Conservation (phyloP, 768 basidiomycete species). For the Rhizopogon vinicolor region DNA sequence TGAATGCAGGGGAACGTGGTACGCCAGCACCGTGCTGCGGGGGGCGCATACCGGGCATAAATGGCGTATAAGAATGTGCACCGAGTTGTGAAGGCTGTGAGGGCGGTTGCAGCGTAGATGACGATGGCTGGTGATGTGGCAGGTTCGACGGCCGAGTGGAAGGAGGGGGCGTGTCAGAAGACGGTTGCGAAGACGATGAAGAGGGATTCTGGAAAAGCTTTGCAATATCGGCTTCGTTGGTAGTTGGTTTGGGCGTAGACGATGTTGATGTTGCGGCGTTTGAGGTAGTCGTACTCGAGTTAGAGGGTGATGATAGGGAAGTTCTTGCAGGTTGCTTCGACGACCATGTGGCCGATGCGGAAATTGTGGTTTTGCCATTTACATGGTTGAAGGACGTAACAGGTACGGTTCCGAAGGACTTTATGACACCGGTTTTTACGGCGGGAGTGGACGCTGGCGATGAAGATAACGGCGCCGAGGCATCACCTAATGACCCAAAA, state of each 20-base stretch:
- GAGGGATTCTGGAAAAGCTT: slow-evolving; percentile 36
- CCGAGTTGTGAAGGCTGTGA: slow-evolving; percentile 36
- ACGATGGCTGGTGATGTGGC: slow-evolving; percentile 26
- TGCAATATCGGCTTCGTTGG: slow-evolving; percentile 33
- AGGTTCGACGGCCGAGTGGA: slow-evolving; percentile 44
- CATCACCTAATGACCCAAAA: no score
- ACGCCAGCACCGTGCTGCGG: slow-evolving; percentile 39
- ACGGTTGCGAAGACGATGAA: slow-evolving; percentile 40
- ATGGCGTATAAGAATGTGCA: slow-evolving; percentile 40
- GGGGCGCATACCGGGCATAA: slow-evolving; percentile 46
- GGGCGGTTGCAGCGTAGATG: slow-evolving; percentile 29
- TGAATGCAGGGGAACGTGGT: slow-evolving; percentile 65
- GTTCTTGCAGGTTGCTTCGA: no score
- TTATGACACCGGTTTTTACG: no score
- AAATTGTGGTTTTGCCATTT: no score
- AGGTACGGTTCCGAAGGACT: no score
- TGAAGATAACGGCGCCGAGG: no score
- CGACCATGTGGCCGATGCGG: no score
- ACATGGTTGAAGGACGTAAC: no score
- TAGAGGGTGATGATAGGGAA: no score
- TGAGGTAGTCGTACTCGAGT: no score
- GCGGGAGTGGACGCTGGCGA: no score
- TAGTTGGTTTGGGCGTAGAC: slow-evolving; percentile 21
- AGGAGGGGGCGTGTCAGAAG: slow-evolving; percentile 55
- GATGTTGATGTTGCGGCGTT: slow-evolving; percentile 21